Evolutionary conservation across 2,329 filamentous ascomycete genomes (phyloP).

Genomic region (Cercospora citrullina): DNA sequence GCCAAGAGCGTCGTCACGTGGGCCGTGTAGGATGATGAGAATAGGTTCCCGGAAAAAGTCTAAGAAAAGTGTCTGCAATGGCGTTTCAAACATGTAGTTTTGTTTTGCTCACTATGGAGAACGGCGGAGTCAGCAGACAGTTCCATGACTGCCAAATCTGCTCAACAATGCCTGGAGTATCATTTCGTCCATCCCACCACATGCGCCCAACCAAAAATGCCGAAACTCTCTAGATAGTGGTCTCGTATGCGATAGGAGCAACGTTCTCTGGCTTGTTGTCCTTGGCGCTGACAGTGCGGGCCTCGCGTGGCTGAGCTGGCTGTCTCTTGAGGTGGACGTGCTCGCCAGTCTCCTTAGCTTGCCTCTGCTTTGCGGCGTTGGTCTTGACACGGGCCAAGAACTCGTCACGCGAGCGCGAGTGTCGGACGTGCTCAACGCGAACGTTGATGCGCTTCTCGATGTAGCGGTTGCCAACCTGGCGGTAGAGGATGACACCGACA

Average conservation of each 20-base stretch:
- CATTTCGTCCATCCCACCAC: slow-evolving; percentile 21
- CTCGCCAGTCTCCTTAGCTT: slow-evolving; percentile 87
- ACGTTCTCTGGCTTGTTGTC: slow-evolving; percentile 90
- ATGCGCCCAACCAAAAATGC: slow-evolving; percentile 28
- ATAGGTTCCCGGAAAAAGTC: slow-evolving; percentile 3
- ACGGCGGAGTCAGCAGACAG: slow-evolving; percentile 21
- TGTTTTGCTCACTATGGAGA: slow-evolving; percentile 32
- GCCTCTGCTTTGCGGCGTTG: slow-evolving; percentile 88
- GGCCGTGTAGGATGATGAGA: neutral
- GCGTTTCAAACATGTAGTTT: slow-evolving; percentile 29
- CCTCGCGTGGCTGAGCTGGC: slow-evolving; percentile 75
- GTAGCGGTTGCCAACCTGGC: slow-evolving; percentile 99
- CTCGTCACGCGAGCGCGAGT: slow-evolving; percentile 93
- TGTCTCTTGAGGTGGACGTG: slow-evolving; percentile 92
- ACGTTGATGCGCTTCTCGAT: slow-evolving; percentile 99
- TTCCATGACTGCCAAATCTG: slow-evolving; percentile 17
- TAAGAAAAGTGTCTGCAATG: slow-evolving; percentile 12
- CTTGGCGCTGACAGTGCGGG: slow-evolving; percentile 74
- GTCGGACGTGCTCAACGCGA: slow-evolving; percentile 93
- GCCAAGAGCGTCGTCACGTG: slow-evolving; percentile 12
- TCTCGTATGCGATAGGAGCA: slow-evolving; percentile 92
- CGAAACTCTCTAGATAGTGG: slow-evolving; percentile 73
- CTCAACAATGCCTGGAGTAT: slow-evolving; percentile 22
- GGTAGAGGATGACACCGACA: slow-evolving; percentile 98
- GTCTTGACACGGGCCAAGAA: slow-evolving; percentile 96